A percentile compares a stretch with the other conserved stretches of the same genome.
These are phyloP conservation scores for Lotus japonicus DNA, from an alignment of 306 rosid species.

Conservation along the genomic window DNA sequence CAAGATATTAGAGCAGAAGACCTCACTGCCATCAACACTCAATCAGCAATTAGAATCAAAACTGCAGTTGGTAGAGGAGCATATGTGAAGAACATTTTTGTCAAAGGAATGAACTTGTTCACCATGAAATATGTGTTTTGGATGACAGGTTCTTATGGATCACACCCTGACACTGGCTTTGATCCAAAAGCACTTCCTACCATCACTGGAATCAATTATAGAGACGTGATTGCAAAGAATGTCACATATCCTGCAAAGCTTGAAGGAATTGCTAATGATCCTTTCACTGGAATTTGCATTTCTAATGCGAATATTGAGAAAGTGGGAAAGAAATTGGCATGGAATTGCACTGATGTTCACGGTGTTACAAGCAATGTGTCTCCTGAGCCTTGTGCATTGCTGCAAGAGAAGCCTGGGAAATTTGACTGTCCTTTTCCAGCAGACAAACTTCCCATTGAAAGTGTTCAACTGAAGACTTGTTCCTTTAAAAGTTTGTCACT, in stretches of 20 bases:
- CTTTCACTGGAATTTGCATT: slow-evolving; percentile 53
- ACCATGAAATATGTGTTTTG: slow-evolving; percentile 66
- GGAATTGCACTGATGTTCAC: too few relatives aligned
- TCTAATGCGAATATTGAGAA: slow-evolving; percentile 35
- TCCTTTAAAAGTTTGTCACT: background rate
- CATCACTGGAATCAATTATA: slow-evolving; percentile 41
- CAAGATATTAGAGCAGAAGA: slow-evolving; percentile 55
- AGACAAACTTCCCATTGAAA: slow-evolving; percentile 52
- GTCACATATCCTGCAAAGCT: slow-evolving; percentile 39
- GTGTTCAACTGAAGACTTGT: slow-evolving; percentile 44
- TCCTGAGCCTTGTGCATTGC: slow-evolving; percentile 44
- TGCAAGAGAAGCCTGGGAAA: slow-evolving; percentile 25
- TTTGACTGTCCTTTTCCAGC: slow-evolving; percentile 43
- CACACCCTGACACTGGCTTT: slow-evolving; percentile 45
- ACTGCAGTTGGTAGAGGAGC: slow-evolving; percentile 53
- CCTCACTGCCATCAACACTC: slow-evolving; percentile 42
- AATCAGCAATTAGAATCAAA: slow-evolving; percentile 61
- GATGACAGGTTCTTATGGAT: slow-evolving; percentile 56
- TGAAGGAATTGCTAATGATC: slow-evolving; percentile 40
- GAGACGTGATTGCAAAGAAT: slow-evolving; percentile 39
- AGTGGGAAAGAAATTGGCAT: slow-evolving; percentile 31
- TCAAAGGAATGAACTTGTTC: slow-evolving; percentile 32
- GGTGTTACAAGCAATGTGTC: slow-evolving; percentile 46
- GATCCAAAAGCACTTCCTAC: slow-evolving; percentile 53
- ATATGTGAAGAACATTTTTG: slow-evolving; percentile 54